Conservation (phyloP, 495 filamentous ascomycete genomes). For the Aspergillus coremiiformis region DNA sequence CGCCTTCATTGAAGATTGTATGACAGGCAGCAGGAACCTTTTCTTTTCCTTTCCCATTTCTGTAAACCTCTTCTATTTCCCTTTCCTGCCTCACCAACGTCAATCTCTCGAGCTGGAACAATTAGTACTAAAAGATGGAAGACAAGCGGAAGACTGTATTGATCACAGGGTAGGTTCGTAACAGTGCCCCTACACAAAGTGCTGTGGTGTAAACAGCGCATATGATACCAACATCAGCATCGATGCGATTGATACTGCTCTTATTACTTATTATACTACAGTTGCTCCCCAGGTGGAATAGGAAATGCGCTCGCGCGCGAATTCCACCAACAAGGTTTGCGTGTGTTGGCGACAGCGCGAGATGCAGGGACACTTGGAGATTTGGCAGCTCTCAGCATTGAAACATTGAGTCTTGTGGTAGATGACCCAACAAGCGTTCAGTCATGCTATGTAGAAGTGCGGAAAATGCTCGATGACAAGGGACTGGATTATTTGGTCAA, state of each 20-base stretch:
- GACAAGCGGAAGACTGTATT: constrained; percentile 38
- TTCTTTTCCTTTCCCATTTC: too few relatives aligned
- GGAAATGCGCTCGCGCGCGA: constrained; percentile 51
- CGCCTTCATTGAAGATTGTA: too few relatives aligned
- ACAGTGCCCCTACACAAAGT: neutral
- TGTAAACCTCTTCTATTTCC: too few relatives aligned
- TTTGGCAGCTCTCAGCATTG: constrained; percentile 41
- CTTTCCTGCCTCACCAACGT: too few relatives aligned
- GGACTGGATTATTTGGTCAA: constrained; percentile 54
- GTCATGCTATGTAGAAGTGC: constrained; percentile 35
- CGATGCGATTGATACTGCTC: neutral
- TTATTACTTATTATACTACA: constrained; percentile 12
- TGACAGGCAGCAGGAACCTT: too few relatives aligned
- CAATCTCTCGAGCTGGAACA: too few relatives aligned
- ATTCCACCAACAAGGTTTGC: constrained; percentile 44
- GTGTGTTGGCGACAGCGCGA: constrained; percentile 53
- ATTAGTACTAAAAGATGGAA: constrained; percentile 10
- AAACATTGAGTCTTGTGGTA: constrained; percentile 48
- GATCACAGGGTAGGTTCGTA: constrained; percentile 38
- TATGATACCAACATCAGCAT: too few relatives aligned
- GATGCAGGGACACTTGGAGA: constrained; percentile 40
- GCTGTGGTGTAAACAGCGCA: neutral
- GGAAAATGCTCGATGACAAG: constrained; percentile 33
- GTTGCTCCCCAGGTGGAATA: constrained; percentile 52
- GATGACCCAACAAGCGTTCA: constrained; percentile 40